Percentiles rank a stretch among this genome's conserved stretches.
Evolutionary conservation across 1,284 basidiomycete genomes (phyloP).

Genomic region (Pseudozyma sp.): DNA sequence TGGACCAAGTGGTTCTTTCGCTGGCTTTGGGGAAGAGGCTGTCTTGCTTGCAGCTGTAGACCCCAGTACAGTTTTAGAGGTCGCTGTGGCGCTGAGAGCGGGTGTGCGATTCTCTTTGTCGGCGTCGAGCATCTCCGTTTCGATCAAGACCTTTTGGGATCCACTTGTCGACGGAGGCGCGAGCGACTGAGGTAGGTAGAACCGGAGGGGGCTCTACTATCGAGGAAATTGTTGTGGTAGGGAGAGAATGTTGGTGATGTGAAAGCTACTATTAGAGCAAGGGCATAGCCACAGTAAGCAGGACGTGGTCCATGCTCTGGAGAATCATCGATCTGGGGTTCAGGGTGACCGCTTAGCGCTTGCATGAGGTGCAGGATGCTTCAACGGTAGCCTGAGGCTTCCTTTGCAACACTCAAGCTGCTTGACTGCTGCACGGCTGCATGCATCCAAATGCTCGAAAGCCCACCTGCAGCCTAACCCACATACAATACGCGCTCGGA

Average conservation of each 20-base stretch:
- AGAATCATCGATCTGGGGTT: background rate
- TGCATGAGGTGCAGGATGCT: background rate
- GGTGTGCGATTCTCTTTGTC: slow-evolving; percentile 33
- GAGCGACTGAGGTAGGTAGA: too few species aligned
- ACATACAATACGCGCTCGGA: slow-evolving; percentile 2
- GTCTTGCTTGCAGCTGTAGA: background rate
- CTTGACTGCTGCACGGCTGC: slow-evolving; percentile 13
- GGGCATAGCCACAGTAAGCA: too few species aligned
- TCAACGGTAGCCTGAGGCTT: background rate
- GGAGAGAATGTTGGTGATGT: too few species aligned
- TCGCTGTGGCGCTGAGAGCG: background rate
- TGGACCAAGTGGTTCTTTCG: background rate
- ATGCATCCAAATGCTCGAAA: background rate
- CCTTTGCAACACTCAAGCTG: background rate
- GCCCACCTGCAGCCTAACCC: slow-evolving; percentile 21
- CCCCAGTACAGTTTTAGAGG: background rate
- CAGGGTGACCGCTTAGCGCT: background rate
- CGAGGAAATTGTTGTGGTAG: too few species aligned
- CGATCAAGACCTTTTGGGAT: too few species aligned
- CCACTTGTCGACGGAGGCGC: too few species aligned
- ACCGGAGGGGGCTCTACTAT: too few species aligned
- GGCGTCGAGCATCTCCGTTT: slow-evolving; percentile 12
- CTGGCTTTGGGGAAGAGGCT: background rate
- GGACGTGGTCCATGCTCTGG: too few species aligned
- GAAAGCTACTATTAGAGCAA: too few species aligned